Percentiles rank a stretch among this genome's conserved stretches.
phyloP scores from a whole-genome alignment of 768 basidiomycete genomes.

The Kwoniella bestiolae region DNA sequence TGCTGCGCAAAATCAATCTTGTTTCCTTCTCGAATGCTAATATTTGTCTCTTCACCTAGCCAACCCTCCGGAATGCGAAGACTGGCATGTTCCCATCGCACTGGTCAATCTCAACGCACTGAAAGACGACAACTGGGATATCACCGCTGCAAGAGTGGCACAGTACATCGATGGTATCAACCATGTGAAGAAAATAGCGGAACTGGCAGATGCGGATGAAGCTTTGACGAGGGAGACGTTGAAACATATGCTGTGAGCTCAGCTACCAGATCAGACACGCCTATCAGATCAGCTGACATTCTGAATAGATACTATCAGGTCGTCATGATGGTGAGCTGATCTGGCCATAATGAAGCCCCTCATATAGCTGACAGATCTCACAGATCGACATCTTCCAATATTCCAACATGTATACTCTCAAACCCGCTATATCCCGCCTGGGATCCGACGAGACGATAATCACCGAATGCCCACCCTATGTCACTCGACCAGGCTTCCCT shows the following conservation, averaged over 20 bases:
- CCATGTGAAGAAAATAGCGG: slow-evolving; percentile 86
- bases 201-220: slow-evolving; percentile 85
- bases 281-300: slow-evolving; percentile 47
- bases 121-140: slow-evolving; percentile 91
- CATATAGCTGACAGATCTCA: slow-evolving; percentile 1
- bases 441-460: slow-evolving; percentile 82
- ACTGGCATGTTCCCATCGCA: slow-evolving; percentile 95
- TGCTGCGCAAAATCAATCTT: not conserved
- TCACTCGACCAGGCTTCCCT: slow-evolving; percentile 72
- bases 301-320: slow-evolving; percentile 78
- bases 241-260: slow-evolving; percentile 81
- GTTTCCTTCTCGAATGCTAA: not conserved
- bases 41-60: slow-evolving; percentile 51
- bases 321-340: slow-evolving; percentile 69
- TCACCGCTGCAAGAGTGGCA: slow-evolving; percentile 84
- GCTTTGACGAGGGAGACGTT: slow-evolving; percentile 82
- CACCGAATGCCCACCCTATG: slow-evolving; percentile 90
- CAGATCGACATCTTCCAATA: slow-evolving; percentile 92
- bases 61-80: slow-evolving; percentile 83
- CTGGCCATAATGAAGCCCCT: not conserved
- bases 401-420: slow-evolving; percentile 94
- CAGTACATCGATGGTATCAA: slow-evolving; percentile 86
- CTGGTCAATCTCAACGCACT: slow-evolving; percentile 80
- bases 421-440: slow-evolving; percentile 83
- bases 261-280: slow-evolving; percentile 48